phyloP scores from a whole-genome alignment of 2,329 filamentous ascomycete species.

The Pseudogymnoascus pannorum region DNA sequence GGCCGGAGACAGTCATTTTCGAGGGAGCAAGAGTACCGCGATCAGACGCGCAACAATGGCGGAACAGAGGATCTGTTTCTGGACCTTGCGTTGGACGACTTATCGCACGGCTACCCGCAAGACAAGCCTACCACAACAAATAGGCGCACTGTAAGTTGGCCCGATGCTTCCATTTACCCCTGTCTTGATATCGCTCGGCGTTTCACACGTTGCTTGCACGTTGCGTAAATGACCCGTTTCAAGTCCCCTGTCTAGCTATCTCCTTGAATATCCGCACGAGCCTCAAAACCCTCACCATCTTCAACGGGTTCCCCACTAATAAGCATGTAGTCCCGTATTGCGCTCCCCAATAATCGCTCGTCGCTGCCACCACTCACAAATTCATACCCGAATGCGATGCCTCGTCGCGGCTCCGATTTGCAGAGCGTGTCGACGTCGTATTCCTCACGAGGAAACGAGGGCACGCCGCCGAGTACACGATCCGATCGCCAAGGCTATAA shows the following conservation, averaged over 20 bases:
- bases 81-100: constrained; percentile 24
- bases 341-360: constrained; percentile 9
- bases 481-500: not conserved
- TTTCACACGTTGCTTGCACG: constrained; percentile 5
- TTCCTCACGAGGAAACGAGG: constrained; percentile 1
- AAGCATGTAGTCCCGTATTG: constrained; percentile 12
- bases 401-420: constrained; percentile 10
- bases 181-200: not conserved
- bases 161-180: constrained; percentile 5
- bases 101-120: constrained; percentile 6
- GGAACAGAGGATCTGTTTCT: constrained; percentile 24
- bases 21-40: constrained; percentile 5
- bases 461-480: not conserved
- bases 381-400: constrained; percentile 7
- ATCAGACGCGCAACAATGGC: constrained; percentile 1
- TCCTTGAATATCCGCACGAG: constrained; percentile 9
- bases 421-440: not conserved
- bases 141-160: constrained; percentile 17
- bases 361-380: constrained; percentile 9
- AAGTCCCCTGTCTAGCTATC: constrained; percentile 7
- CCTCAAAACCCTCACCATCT: constrained; percentile 1
- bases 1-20: not conserved
- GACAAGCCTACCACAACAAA: not conserved
- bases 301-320: not conserved
- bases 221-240: not conserved